Conservation (phyloP, 768 basidiomycete genomes). For the Tulasnella sp. region DNA sequence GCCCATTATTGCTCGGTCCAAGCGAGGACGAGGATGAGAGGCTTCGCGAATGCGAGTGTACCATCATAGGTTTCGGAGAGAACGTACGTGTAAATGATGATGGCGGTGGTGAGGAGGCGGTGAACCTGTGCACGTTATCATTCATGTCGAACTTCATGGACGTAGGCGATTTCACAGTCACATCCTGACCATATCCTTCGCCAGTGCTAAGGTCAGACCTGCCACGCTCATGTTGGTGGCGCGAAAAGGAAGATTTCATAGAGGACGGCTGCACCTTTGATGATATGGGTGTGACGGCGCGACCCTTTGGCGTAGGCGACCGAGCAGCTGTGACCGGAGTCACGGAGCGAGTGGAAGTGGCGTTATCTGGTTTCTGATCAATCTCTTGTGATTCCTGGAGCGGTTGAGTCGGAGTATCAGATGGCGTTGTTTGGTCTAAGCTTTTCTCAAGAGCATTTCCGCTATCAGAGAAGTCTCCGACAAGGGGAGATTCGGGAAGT, state of each 20-base stretch:
- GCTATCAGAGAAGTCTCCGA: not conserved
- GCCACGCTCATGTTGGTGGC: too few relatives aligned
- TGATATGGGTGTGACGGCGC: not conserved
- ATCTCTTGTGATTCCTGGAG: not conserved
- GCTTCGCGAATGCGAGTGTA: slow-evolving; percentile 10
- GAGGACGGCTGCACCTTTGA: not conserved
- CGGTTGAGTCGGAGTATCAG: not conserved
- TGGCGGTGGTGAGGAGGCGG: too few relatives aligned
- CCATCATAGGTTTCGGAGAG: slow-evolving; percentile 5
- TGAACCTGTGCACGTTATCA: too few relatives aligned
- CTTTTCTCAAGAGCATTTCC: not conserved
- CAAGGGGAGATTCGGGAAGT: not conserved
- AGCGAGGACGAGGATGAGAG: slow-evolving; percentile 11
- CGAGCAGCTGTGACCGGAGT: not conserved
- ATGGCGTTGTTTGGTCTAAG: not conserved
- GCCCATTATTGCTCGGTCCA: not conserved
- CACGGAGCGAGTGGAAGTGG: too few relatives aligned
- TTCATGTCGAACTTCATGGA: too few relatives aligned
- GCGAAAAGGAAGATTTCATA: too few relatives aligned
- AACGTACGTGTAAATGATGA: too few relatives aligned
- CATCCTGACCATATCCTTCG: not conserved
- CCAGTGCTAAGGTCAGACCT: too few relatives aligned
- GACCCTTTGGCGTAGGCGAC: not conserved
- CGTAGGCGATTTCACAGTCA: not conserved
- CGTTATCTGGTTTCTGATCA: too few relatives aligned